phyloP scores from a whole-genome alignment of 78 protist species.

The Dictyostelium intermedium region DNA sequence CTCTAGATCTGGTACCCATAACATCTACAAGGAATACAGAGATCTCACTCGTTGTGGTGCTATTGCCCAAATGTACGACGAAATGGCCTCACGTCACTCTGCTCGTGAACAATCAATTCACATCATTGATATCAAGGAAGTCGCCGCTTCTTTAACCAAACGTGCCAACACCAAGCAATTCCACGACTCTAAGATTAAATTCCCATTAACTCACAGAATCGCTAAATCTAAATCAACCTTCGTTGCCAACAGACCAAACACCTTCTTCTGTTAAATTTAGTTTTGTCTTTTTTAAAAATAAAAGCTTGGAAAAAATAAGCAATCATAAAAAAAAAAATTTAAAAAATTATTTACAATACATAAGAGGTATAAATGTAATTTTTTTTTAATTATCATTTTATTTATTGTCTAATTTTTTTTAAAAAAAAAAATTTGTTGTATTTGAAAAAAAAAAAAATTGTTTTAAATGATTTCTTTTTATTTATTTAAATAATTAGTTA shows the following conservation, averaged over 20 bases:
- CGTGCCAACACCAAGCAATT: slow-evolving; percentile 89
- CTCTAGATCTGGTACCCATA: slow-evolving; percentile 97
- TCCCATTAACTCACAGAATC: slow-evolving; percentile 92
- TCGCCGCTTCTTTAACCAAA: slow-evolving; percentile 72
- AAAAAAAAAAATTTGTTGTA: no score
- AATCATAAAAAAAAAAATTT: no score
- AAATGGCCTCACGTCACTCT: slow-evolving; percentile 98
- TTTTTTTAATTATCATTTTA: no score
- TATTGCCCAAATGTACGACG: slow-evolving; percentile 90
- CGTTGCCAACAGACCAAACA: slow-evolving; percentile 55
- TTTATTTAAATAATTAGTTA: no score
- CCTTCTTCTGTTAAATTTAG: slow-evolving; percentile 20
- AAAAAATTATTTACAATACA: no score
- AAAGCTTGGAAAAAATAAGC: no score
- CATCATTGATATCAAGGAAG: slow-evolving; percentile 91
- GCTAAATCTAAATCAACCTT: slow-evolving; percentile 39
- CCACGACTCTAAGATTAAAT: slow-evolving; percentile 86
- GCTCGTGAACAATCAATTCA: slow-evolving; percentile 93
- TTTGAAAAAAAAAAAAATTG: no score
- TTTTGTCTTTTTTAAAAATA: no score
- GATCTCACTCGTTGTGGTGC: slow-evolving; percentile 91
- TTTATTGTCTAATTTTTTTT: no score
- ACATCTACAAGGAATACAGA: slow-evolving; percentile 99
- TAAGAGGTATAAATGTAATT: no score
- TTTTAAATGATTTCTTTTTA: no score